Conservation (phyloP, 306 rosid species). For the Canavalia ensiformis region DNA sequence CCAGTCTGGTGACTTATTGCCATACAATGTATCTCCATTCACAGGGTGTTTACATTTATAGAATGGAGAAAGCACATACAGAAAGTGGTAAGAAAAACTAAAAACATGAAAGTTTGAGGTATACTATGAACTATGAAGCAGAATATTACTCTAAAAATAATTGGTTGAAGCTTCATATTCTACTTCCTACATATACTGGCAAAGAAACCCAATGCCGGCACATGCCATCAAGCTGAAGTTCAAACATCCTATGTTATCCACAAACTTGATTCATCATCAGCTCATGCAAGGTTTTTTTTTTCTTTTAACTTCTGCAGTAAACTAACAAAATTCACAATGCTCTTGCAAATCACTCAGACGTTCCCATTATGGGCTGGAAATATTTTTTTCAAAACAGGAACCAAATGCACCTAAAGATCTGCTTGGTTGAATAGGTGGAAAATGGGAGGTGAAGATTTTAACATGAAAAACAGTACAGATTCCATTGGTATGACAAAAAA, state of each 20-base stretch:
- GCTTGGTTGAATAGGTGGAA: constrained; percentile 27
- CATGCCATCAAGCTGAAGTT: constrained; percentile 24
- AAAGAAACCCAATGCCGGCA: constrained; percentile 13
- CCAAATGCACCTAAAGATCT: background rate
- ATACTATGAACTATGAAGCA: background rate
- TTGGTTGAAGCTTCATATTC: background rate
- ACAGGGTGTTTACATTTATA: background rate
- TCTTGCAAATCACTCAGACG: background rate
- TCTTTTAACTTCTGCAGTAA: background rate
- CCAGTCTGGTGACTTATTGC: constrained; percentile 19
- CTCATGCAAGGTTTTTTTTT: constrained; percentile 6
- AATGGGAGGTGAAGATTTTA: constrained; percentile 8
- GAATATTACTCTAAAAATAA: constrained; percentile 14
- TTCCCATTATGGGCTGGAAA: background rate
- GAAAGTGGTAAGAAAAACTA: background rate
- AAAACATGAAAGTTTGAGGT: background rate
- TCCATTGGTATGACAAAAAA: constrained; percentile 14
- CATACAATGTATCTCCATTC: constrained; percentile 24
- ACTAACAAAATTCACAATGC: constrained; percentile 11
- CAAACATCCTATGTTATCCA: background rate
- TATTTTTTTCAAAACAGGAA: background rate
- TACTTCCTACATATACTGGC: background rate
- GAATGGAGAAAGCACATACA: background rate
- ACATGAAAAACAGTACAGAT: background rate
- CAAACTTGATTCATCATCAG: background rate